Evolutionary conservation across 2,329 filamentous ascomycete species (phyloP).

Genomic region (Metarhizium rileyi): DNA sequence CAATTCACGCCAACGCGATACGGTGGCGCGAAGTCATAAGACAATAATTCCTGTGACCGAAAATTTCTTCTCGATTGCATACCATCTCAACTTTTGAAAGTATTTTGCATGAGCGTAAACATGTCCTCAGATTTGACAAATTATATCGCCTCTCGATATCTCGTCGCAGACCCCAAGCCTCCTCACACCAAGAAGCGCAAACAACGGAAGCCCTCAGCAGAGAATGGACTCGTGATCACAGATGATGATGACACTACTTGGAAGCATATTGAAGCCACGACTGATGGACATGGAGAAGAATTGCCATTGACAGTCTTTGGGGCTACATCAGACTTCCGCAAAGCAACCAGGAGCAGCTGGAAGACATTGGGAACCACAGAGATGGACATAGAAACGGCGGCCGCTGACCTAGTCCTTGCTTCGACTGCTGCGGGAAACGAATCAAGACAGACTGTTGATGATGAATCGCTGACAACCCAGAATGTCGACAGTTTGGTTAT

Average conservation of each 20-base stretch:
- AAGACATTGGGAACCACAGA: constrained; percentile 50
- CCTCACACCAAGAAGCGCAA: constrained; percentile 51
- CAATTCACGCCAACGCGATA: no score
- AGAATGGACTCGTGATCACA: constrained; percentile 50
- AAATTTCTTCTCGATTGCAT: not conserved
- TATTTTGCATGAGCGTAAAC: not conserved
- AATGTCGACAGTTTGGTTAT: constrained; percentile 40
- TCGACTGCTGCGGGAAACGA: constrained; percentile 59
- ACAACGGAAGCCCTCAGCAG: constrained; percentile 44
- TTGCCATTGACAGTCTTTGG: constrained; percentile 41
- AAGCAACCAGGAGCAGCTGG: constrained; percentile 72
- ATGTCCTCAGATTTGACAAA: constrained; percentile 59
- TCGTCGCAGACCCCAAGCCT: constrained; percentile 50
- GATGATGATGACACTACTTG: constrained; percentile 53
- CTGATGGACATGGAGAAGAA: constrained; percentile 31
- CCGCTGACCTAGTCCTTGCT: constrained; percentile 67
- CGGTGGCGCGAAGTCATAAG: no score
- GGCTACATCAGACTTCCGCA: constrained; percentile 54
- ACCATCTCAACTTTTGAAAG: not conserved
- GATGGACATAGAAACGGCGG: constrained; percentile 31
- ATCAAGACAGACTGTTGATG: constrained; percentile 37
- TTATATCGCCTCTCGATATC: constrained; percentile 88
- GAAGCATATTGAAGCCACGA: constrained; percentile 20
- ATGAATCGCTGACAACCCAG: constrained; percentile 39
- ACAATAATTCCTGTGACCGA: not conserved